Evolutionary conservation across 805 yeast species (phyloP), one percentile per base, ranked within the genome.

Genomic region (Candida germanica): DNA sequence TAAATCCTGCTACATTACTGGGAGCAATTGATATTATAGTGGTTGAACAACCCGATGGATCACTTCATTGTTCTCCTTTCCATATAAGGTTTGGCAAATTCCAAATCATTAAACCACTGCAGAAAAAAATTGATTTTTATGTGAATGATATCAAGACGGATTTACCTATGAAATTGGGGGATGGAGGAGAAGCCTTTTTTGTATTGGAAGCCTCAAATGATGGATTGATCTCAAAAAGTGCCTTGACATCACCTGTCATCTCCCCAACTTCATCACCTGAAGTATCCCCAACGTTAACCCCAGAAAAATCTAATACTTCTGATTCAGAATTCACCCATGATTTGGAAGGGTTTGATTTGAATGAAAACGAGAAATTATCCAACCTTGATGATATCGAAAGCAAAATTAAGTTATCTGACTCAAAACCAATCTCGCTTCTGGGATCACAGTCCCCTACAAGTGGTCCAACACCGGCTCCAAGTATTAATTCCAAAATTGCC

Each of bases 11-110:
- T 1, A 93, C 98, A 0, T 72, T 93, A 12, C 81, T 95, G 14
- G 98, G 98, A 4, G 98, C 98, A 14, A 93, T 93, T 58, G 98
- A 93, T 59, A 88, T 93, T 36, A 87, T 93, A 26, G 98, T 89
- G 7, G 83, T 93, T 9, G 96, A 91, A 61, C 94, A 87, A 54
- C 84, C 85, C 9, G 80, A 83, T 54, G 91, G 86, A 24, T 74
- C 83, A 18, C 61, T 84, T 24, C 83, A 85, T 35, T 89, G 98
- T 51, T 87, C 96, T 6, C 98, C 98, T 4, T 93, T 94, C 72
- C 98, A 93, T 61, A 87, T 93, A 24, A 70, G 98, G 38, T 93
- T 93, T 63, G 98, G 98, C 16, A 89, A 87, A 64, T 86, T 93
- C 60, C 94, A 89, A 50, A 72, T 93, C 45, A 68, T 93, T 41